These are phyloP conservation scores for Malus hybrid DNA, from an alignment of 331 rosid species.

Conservation along the genomic window DNA sequence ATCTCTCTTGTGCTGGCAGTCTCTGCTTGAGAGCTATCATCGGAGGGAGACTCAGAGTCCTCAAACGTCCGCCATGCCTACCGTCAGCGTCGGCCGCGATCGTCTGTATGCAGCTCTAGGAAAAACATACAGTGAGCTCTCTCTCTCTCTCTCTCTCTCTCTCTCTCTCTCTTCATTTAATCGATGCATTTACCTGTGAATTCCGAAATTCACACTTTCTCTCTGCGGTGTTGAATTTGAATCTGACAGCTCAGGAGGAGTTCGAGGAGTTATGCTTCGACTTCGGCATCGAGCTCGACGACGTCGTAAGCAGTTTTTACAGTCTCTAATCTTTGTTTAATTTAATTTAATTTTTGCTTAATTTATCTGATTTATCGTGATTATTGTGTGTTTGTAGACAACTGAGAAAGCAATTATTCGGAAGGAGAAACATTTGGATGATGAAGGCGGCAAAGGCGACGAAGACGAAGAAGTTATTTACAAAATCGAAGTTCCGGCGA, in stretches of 20 bases:
- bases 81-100: conserved; percentile 84
- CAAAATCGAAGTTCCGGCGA: conserved; percentile 91
- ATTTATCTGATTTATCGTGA: neutral
- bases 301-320: conserved; percentile 53
- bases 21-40: neutral
- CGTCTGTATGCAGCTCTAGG: conserved; percentile 75
- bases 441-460: conserved; percentile 26
- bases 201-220: neutral
- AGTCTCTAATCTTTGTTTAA: neutral
- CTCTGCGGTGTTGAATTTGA: conserved; percentile 4
- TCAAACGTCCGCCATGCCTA: conserved; percentile 58
- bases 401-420: conserved; percentile 85
- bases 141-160: neutral
- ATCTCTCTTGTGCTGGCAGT: neutral
- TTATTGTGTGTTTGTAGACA: conserved; percentile 34
- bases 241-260: conserved; percentile 70
- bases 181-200: neutral
- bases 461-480: conserved; percentile 89
- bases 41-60: neutral
- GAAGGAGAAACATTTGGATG: conserved; percentile 83
- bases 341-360: neutral
- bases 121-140: conserved; percentile 64
- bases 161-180: neutral
- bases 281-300: conserved; percentile 95
- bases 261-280: conserved; percentile 89